phyloP scores from a whole-genome alignment of 2,329 filamentous ascomycete species.

The Diaporthe australafricana region DNA sequence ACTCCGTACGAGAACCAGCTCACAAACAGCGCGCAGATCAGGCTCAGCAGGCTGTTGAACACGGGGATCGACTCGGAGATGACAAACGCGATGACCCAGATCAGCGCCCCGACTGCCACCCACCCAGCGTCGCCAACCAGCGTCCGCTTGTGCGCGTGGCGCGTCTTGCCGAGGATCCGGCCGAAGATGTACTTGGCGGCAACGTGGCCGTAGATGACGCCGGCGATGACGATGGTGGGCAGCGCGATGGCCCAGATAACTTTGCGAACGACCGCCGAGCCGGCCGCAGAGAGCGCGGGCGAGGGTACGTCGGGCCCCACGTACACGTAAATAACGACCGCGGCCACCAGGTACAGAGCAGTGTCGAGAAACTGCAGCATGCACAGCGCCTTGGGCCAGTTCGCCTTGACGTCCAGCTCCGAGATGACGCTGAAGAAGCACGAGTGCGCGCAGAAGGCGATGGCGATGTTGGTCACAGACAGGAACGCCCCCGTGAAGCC shows the following conservation, averaged over 20 bases:
- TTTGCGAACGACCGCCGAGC: slow-evolving; percentile 64
- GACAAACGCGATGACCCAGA: slow-evolving; percentile 74
- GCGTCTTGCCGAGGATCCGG: slow-evolving; percentile 70
- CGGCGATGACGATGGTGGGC: slow-evolving; percentile 77
- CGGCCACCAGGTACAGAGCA: slow-evolving; percentile 71
- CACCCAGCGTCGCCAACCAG: slow-evolving; percentile 65
- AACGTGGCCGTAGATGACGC: slow-evolving; percentile 77
- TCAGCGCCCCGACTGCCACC: slow-evolving; percentile 63
- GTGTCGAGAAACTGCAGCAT: slow-evolving; percentile 70
- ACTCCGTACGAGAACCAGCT: slow-evolving; percentile 74
- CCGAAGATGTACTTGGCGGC: slow-evolving; percentile 75
- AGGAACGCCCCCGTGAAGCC: slow-evolving; percentile 65
- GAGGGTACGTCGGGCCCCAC: slow-evolving; percentile 71
- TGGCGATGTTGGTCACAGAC: slow-evolving; percentile 72
- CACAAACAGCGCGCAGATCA: slow-evolving; percentile 73
- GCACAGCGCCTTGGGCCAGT: slow-evolving; percentile 51
- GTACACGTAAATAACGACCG: slow-evolving; percentile 76
- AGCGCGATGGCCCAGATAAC: slow-evolving; percentile 76
- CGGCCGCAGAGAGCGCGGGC: slow-evolving; percentile 74
- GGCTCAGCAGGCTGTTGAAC: slow-evolving; percentile 73
- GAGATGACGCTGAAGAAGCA: slow-evolving; percentile 76
- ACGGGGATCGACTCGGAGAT: slow-evolving; percentile 77
- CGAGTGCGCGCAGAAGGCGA: slow-evolving; percentile 75
- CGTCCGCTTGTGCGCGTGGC: slow-evolving; percentile 64
- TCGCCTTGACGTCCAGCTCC: slow-evolving; percentile 70